phyloP scores from a whole-genome alignment of 164 flowering plant genomes.

The Berberis thunbergii region DNA sequence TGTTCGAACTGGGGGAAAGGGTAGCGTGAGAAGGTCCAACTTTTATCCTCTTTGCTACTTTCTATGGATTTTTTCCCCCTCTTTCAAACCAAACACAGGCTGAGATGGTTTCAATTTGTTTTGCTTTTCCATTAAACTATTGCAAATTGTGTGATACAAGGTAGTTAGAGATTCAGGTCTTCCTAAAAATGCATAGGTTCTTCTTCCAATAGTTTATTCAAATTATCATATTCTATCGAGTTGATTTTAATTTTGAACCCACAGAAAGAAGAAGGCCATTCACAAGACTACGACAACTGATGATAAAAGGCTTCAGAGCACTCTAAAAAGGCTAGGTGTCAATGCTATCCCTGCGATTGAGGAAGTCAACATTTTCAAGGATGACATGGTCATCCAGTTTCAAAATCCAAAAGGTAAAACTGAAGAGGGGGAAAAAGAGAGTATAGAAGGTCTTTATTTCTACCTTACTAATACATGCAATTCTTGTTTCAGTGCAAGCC shows the following conservation, averaged over 20 bases:
- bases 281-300: constrained; percentile 79
- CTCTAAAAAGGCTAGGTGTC: constrained; percentile 69
- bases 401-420: constrained; percentile 38
- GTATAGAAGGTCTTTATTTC: neutral
- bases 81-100: neutral
- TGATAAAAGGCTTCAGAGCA: constrained; percentile 81
- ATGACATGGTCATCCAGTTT: constrained; percentile 45
- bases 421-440: neutral
- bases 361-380: constrained; percentile 54
- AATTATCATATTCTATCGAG: neutral
- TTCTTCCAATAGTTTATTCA: neutral
- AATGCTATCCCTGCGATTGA: constrained; percentile 51
- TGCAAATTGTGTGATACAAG: neutral
- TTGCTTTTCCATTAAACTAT: neutral
- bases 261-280: constrained; percentile 86
- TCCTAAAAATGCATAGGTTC: neutral
- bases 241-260: neutral
- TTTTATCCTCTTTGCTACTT: neutral
- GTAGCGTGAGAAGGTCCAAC: constrained; percentile 42
- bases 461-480: neutral
- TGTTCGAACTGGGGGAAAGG: constrained; percentile 60
- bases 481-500: constrained; percentile 63
- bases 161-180: neutral
- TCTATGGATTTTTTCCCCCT: neutral
- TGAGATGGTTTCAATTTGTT: neutral